phyloP scores from a whole-genome alignment of 768 basidiomycete genomes.

The Mrakia blollopis region DNA sequence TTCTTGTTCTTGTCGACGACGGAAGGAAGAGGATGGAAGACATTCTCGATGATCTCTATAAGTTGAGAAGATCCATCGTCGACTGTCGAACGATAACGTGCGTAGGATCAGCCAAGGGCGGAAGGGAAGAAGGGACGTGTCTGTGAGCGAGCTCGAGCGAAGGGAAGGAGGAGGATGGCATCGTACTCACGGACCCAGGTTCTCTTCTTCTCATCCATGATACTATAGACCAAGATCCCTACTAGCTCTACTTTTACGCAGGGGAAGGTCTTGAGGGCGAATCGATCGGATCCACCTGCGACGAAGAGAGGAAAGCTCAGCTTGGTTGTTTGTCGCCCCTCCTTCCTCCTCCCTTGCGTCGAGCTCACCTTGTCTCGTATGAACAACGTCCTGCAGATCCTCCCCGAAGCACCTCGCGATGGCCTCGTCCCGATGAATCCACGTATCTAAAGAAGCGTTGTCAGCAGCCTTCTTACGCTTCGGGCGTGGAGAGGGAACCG shows the following conservation, averaged over 20 bases:
- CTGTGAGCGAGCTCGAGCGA: neutral
- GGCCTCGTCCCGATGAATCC: conserved; percentile 5
- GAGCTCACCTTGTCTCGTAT: neutral
- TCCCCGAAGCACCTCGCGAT: neutral
- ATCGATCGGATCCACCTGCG: neutral
- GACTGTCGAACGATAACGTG: neutral
- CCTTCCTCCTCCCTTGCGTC: neutral
- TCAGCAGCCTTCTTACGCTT: neutral
- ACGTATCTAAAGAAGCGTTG: neutral
- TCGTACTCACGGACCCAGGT: neutral
- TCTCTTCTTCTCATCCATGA: neutral
- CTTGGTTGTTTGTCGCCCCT: neutral
- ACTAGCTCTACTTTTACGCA: neutral
- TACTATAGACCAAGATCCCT: neutral
- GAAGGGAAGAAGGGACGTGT: neutral
- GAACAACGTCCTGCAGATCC: neutral
- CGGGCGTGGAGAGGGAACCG: neutral
- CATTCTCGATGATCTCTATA: neutral
- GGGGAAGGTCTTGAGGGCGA: neutral
- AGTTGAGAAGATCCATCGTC: conserved; percentile 4
- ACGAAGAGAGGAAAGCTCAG: neutral
- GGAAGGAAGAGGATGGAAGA: neutral
- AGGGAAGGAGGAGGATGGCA: neutral
- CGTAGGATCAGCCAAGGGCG: neutral
- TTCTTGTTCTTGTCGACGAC: neutral